These are phyloP conservation scores for Umbilicaria muhlenbergii DNA, from an alignment of 495 filamentous ascomycete genomes.

Conservation along the genomic window DNA sequence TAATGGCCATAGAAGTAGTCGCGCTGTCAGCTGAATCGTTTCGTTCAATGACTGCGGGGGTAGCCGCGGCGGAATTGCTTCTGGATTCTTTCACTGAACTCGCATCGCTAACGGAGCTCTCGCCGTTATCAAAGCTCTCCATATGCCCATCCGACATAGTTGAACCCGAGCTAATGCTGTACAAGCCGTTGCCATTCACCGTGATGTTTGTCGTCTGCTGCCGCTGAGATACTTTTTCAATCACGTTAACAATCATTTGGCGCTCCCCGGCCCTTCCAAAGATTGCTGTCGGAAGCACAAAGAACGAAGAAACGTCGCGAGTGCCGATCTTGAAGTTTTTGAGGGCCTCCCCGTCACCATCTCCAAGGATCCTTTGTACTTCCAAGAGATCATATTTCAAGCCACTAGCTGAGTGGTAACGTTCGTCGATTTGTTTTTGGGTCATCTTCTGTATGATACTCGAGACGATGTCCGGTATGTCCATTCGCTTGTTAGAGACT, in stretches of 20 bases:
- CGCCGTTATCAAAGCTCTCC: slow-evolving; percentile 34
- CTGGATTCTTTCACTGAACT: slow-evolving; percentile 26
- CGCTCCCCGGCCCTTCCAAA: slow-evolving; percentile 63
- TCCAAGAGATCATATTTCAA: slow-evolving; percentile 59
- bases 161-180: slow-evolving; percentile 38
- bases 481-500: slow-evolving; percentile 56
- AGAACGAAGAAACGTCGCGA: slow-evolving; percentile 73
- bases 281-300: slow-evolving; percentile 64
- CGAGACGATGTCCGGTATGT: slow-evolving; percentile 66
- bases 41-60: slow-evolving; percentile 17
- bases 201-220: slow-evolving; percentile 35
- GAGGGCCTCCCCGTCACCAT: slow-evolving; percentile 55
- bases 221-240: slow-evolving; percentile 51
- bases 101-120: slow-evolving; percentile 33
- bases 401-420: slow-evolving; percentile 72
- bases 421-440: slow-evolving; percentile 63
- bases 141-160: slow-evolving; percentile 38
- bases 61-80: slow-evolving; percentile 19
- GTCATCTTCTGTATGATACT: slow-evolving; percentile 82
- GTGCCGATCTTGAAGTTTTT: slow-evolving; percentile 55
- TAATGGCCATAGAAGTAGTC: background rate
- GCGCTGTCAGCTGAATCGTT: background rate
- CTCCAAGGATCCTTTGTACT: slow-evolving; percentile 53
- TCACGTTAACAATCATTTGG: slow-evolving; percentile 48
- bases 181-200: slow-evolving; percentile 20